A percentile compares a stretch with the other conserved stretches of the same genome.
Conservation (phyloP, 306 rosid species). For the Gynostemma pentaphyllum region DNA sequence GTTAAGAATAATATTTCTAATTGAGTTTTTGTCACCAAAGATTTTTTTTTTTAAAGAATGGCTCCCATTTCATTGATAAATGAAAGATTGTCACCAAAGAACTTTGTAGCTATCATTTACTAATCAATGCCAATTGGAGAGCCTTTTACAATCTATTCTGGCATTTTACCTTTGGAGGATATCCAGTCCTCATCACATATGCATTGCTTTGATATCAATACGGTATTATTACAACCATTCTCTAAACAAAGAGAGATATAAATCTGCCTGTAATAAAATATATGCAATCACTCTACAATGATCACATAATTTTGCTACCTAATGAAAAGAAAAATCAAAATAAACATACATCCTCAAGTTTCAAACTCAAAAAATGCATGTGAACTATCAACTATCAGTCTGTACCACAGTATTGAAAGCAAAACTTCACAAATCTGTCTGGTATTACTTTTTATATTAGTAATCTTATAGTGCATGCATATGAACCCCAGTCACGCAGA, state of each 20-base stretch:
- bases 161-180: background rate
- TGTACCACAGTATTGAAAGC: background rate
- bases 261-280: background rate
- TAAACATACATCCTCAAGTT: background rate
- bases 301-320: background rate
- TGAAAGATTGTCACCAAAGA: too few species aligned
- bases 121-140: background rate
- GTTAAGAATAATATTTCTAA: too few species aligned
- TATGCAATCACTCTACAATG: background rate
- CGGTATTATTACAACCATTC: too few species aligned
- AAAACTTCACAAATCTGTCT: background rate
- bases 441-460: background rate
- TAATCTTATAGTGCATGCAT: background rate
- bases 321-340: background rate
- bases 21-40: too few species aligned
- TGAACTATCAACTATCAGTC: background rate
- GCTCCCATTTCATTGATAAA: too few species aligned
- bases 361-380: background rate
- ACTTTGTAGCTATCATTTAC: too few species aligned
- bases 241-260: background rate
- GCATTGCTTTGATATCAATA: background rate
- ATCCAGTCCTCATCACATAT: background rate
- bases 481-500: background rate
- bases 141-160: background rate
- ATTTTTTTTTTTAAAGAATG: too few species aligned